phyloP scores from a whole-genome alignment of 176 grass and related monocot species.

The Juncus effusus region DNA sequence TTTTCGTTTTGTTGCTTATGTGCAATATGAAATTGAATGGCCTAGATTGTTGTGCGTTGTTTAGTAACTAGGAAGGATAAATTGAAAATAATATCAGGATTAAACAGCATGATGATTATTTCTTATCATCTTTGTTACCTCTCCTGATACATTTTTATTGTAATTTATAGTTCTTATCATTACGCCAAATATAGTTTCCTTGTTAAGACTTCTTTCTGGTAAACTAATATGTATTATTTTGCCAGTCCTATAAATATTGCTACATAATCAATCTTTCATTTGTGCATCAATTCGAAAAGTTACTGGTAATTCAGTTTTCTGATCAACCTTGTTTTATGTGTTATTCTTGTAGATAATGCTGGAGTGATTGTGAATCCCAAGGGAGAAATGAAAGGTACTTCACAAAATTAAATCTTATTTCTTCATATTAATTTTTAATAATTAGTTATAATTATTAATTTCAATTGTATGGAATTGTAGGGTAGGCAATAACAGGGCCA shows the following conservation, averaged over 20 bases:
- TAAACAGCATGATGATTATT: slow-evolving; percentile 37
- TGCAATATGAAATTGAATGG: slow-evolving; percentile 15
- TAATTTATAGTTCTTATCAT: too few relatives aligned
- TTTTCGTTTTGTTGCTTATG: slow-evolving; percentile 24
- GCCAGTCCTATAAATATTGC: too few relatives aligned
- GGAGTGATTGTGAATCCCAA: slow-evolving; percentile 84
- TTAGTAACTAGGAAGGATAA: slow-evolving; percentile 31
- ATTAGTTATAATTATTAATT: neutral
- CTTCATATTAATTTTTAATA: neutral
- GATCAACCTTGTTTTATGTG: neutral
- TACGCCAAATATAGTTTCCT: slow-evolving; percentile 14
- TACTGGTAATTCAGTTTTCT: slow-evolving; percentile 3
- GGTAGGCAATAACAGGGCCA: slow-evolving; percentile 85
- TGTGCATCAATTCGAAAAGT: too few relatives aligned
- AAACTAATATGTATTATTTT: too few relatives aligned
- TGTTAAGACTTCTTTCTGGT: too few relatives aligned
- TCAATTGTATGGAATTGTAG: slow-evolving; percentile 10
- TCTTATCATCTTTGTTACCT: slow-evolving; percentile 31
- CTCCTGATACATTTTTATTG: too few relatives aligned
- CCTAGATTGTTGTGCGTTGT: slow-evolving; percentile 9
- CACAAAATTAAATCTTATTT: neutral
- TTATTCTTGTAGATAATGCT: slow-evolving; percentile 64
- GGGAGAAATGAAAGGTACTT: slow-evolving; percentile 77
- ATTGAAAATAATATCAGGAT: slow-evolving; percentile 27
- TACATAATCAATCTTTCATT: too few relatives aligned